Evolutionary conservation across 208 protist genomes (phyloP), one percentile per base, ranked within the genome.

Genomic region (Polymyxa betae): DNA sequence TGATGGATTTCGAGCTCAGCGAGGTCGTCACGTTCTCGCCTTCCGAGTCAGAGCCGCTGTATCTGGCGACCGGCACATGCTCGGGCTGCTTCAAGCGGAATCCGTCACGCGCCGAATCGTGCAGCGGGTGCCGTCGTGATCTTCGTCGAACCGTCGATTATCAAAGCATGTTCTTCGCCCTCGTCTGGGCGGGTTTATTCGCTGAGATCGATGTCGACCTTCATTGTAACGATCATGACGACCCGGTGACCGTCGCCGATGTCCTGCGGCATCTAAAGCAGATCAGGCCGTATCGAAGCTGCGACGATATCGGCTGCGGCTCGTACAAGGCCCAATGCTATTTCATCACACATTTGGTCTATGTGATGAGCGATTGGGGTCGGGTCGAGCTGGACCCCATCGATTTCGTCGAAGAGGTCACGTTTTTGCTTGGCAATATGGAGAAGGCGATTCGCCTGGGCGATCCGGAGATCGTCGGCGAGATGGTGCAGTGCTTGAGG

Each of bases 361-460:
- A 38, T n/a, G 72, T 82, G 35, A 82, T 82, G 72, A 82, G 72
- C n/a, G n/a, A 82, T 43, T 82, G 72, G 72, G 72, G 72, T 43
- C 16, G 12, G 40, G 5, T 38, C 35, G 16, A n/a, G 10, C n/a
- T 82, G 16, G 72, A 82, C 40, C n/a, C 72, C 10, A 45, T 43
- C 5, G 16, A 38, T 20, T 82, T 82, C 72, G 72, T n/a, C 72
- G 16, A 5, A 43, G 72, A 82, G 72, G n/a, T 82, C n/a, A 43
- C 40, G 16, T 82, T 82, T 82, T 38, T 82, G 16, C 5, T 82
- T n/a, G 35, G 72, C 72, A 82, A 82, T 43, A 82, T 82, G 5
- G 16, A 5, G n/a, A 35, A 20, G 5, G 72, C n/a, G 5, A 82
- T 82, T 20, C 72, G 72, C 5, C 72, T 82, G 35, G 72, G 72